phyloP scores from a whole-genome alignment of 345 rosid species.

The Melaleuca quinquenervia region DNA sequence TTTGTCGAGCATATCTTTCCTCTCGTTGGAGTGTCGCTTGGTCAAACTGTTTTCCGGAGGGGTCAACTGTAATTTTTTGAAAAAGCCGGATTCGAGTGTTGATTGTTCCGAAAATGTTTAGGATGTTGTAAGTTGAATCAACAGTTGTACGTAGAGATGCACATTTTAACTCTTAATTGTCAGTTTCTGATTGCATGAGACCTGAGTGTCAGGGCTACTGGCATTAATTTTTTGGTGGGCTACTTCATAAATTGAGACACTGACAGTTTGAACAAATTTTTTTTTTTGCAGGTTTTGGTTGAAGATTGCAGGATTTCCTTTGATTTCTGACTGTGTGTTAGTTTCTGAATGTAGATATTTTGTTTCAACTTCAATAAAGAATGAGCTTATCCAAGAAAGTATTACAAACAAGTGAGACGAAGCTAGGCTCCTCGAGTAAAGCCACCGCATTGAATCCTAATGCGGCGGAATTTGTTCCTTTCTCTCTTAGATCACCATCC shows the following conservation, averaged over 20 bases:
- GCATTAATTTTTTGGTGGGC: neutral
- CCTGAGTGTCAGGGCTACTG: neutral
- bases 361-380: conserved; percentile 27
- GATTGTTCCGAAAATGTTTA: neutral
- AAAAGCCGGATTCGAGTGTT: neutral
- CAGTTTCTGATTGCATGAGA: neutral
- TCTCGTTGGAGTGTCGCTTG: neutral
- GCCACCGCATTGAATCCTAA: conserved; percentile 79
- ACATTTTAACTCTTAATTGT: neutral
- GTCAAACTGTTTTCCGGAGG: neutral
- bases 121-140: conserved; percentile 1
- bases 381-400: conserved; percentile 89
- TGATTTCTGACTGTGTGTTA: neutral
- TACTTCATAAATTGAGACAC: neutral
- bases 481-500: conserved; percentile 49
- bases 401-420: conserved; percentile 42
- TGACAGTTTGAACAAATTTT: conserved; percentile 2
- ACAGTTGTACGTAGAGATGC: neutral
- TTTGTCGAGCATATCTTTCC: neutral
- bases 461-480: conserved; percentile 94
- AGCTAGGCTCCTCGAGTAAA: conserved; percentile 41
- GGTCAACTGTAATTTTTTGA: neutral
- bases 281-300: conserved; percentile 51
- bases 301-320: conserved; percentile 15
- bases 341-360: conserved; percentile 15